A percentile compares a stretch with the other conserved stretches of the same genome.
phyloP scores from a whole-genome alignment of 1,139 yeast genomes.

The Blastobotrys buckinghamii region DNA sequence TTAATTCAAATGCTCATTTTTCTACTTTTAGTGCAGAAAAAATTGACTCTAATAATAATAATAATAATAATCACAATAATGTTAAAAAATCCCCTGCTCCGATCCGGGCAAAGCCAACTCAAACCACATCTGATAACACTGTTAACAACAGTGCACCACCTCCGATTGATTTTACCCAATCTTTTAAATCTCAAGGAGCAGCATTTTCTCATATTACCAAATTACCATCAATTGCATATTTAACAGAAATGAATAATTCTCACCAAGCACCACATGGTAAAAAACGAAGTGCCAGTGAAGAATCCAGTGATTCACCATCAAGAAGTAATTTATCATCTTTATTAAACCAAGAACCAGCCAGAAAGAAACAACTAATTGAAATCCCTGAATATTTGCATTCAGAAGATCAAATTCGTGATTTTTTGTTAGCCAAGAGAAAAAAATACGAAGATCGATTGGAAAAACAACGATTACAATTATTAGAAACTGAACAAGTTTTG shows the following conservation, averaged over 20 bases:
- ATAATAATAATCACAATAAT: background rate
- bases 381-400: conserved; percentile 27
- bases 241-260: background rate
- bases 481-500: conserved; percentile 24
- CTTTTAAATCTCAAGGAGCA: conserved; percentile 24
- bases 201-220: too few species aligned
- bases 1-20: conserved; percentile 10
- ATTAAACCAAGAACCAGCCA: conserved; percentile 16
- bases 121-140: background rate
- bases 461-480: conserved; percentile 24
- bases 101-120: conserved; percentile 2
- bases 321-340: conserved; percentile 18
- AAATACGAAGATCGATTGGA: conserved; percentile 30
- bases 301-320: background rate
- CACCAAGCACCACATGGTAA: background rate
- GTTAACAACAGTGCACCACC: conserved; percentile 20
- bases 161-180: conserved; percentile 32
- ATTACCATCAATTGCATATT: conserved; percentile 13
- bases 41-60: background rate
- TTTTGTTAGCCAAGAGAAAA: conserved; percentile 29
- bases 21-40: conserved; percentile 7
- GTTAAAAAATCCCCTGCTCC: conserved; percentile 4
- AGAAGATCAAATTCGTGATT: conserved; percentile 29
- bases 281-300: conserved; percentile 9
- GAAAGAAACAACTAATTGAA: conserved; percentile 13